These are phyloP conservation scores for Craspedostauros australis DNA, from an alignment of 108 stramenopile genomes.

Conservation along the genomic window DNA sequence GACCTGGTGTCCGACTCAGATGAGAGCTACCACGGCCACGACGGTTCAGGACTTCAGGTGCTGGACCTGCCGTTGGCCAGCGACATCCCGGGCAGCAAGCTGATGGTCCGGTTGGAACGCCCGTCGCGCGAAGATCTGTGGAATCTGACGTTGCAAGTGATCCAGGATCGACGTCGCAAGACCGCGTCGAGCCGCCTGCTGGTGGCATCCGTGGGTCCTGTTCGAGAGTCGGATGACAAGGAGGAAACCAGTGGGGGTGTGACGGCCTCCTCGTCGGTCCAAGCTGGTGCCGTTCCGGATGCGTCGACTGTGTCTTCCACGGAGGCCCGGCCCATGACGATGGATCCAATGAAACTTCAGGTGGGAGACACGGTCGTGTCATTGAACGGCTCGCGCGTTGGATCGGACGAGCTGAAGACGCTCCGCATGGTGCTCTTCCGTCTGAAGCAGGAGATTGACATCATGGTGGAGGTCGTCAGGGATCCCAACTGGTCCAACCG, in stretches of 20 bases:
- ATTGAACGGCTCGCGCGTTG: slow-evolving; percentile 15
- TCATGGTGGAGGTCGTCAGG: slow-evolving; percentile 6
- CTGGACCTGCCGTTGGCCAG: slow-evolving; percentile 14
- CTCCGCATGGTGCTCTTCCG: slow-evolving; percentile 15
- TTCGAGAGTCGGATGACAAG: too few relatives aligned
- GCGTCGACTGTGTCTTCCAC: neutral
- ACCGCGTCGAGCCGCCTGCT: too few relatives aligned
- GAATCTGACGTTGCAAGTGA: slow-evolving; percentile 8
- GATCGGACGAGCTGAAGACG: slow-evolving; percentile 1
- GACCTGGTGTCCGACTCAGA: too few relatives aligned
- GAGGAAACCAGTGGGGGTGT: too few relatives aligned
- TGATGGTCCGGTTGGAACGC: slow-evolving; percentile 7
- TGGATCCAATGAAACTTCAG: too few relatives aligned
- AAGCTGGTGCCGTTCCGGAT: neutral
- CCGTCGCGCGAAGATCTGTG: slow-evolving; percentile 2
- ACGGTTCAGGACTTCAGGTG: neutral
- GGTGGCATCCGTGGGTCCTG: too few relatives aligned
- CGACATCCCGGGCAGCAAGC: slow-evolving; percentile 2
- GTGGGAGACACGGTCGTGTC: slow-evolving; percentile 8
- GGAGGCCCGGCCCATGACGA: too few relatives aligned
- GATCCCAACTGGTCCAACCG: neutral
- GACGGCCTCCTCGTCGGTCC: too few relatives aligned
- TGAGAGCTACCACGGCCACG: neutral
- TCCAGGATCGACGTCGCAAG: too few relatives aligned
- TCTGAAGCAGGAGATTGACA: slow-evolving; percentile 9